phyloP scores from a whole-genome alignment of 257 asterid species.

The Solanum boliviense region DNA sequence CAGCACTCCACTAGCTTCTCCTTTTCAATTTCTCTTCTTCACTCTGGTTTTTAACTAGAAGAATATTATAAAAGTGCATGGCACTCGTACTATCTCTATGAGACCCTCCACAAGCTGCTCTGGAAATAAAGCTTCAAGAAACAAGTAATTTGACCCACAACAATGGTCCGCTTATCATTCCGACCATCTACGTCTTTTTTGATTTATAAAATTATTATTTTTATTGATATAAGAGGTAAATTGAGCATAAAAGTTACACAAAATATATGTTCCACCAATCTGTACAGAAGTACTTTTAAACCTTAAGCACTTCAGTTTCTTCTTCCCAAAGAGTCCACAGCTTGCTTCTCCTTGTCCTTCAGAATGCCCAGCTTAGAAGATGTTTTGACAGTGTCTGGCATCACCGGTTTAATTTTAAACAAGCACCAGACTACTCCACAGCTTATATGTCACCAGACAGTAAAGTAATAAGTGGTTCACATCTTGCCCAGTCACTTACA shows the following conservation, averaged over 20 bases:
- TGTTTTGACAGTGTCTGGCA: background rate
- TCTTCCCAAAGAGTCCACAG: background rate
- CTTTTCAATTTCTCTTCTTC: background rate
- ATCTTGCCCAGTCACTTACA: background rate
- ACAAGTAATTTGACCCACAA: background rate
- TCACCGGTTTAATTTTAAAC: background rate
- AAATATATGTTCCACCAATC: background rate
- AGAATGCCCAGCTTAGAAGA: background rate
- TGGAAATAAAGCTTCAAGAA: background rate
- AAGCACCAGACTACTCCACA: background rate
- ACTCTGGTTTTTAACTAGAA: background rate
- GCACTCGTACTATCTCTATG: background rate
- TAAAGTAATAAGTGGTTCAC: background rate
- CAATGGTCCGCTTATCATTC: background rate
- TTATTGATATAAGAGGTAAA: background rate
- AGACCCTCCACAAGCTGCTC: background rate
- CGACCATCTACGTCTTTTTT: background rate
- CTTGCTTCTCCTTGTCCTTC: background rate
- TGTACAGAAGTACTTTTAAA: background rate
- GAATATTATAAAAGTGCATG: background rate
- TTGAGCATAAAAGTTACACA: background rate
- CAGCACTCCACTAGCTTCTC: background rate
- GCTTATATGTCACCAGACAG: background rate
- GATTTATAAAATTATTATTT: background rate
- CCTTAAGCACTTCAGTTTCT: background rate